Evolutionary conservation across 495 filamentous ascomycete species (phyloP), one percentile per base, ranked within the genome.

Genomic region (Penicillium paradoxum): DNA sequence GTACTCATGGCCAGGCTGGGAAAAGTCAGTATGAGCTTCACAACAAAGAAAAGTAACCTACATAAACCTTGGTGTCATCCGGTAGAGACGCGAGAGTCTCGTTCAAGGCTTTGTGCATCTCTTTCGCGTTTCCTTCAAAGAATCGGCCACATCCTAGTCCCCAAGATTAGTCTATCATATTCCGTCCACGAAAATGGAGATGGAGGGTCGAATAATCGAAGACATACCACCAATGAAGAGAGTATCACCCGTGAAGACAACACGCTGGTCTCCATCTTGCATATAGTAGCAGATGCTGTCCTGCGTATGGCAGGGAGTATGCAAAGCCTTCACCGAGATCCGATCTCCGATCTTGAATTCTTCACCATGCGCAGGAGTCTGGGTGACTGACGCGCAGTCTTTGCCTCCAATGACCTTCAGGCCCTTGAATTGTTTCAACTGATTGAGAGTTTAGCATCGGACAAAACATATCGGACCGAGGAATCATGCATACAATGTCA

Each of bases 221-320:
- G 42, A 56, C 73, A 11, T 64, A 92, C 90, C 91, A 49, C 83
- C 93, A 67, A 95, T 91, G 64, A 98, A 98, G 17, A 98, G 74
- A 5, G 93, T 97, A 64, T 98, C 93, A 18, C 93, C 93, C 0
- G 93, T 97, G 66, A 98, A 98, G 18, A 97, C 89, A 8, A 79
- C 95, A 57, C 79, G 83, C 43, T 96, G 83, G 22, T 84, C 75
- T 10, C 81, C 83, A 61, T 97, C 93, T 68, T 95, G 80, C 77
- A 93, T 83, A 45, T 81, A 81, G 59, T 82, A 98, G 79, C 93
- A 97, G 58, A 98, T 96, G 63, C 90, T 96, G 68, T 98, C 93
- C 70, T 97, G 93, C 2, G 93, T 98, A 66, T 98, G 95, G 67
- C 93, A 98, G 3, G 93, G 93, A 7, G 93, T 98, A 71, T 97